These are phyloP conservation scores for Pleurotus ostreatus DNA, from an alignment of 768 basidiomycete species.

Conservation along the genomic window DNA sequence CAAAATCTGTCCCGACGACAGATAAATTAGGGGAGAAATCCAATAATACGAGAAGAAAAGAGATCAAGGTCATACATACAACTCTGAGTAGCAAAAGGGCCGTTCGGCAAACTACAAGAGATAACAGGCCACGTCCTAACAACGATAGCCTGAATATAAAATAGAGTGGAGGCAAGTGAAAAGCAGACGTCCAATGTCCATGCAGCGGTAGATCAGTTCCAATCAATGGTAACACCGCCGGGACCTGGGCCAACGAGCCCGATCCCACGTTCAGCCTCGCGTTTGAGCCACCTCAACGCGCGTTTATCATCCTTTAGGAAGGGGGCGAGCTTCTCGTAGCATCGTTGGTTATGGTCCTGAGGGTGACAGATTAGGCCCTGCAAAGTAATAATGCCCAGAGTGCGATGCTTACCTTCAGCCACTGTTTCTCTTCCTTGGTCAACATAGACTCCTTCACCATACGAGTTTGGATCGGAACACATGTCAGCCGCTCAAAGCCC, in stretches of 20 bases:
- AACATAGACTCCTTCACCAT: constrained; percentile 87
- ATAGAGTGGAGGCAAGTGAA: neutral
- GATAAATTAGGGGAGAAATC: constrained; percentile 4
- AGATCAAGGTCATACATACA: no score
- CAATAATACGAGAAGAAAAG: no score
- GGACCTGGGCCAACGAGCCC: constrained; percentile 62
- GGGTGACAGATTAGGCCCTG: neutral
- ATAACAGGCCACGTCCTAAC: neutral
- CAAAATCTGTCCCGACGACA: constrained; percentile 1
- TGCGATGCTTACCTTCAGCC: constrained; percentile 65
- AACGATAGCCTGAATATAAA: neutral
- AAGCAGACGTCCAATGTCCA: neutral
- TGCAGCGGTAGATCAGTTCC: constrained; percentile 52
- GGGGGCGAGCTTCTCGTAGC: constrained; percentile 60
- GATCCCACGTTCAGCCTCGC: constrained; percentile 72
- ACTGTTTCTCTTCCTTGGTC: constrained; percentile 79
- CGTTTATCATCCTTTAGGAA: constrained; percentile 74
- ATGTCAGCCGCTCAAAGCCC: constrained; percentile 88
- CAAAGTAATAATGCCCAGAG: constrained; percentile 7
- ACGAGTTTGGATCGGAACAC: constrained; percentile 89
- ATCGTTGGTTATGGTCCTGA: constrained; percentile 78
- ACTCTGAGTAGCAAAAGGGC: no score
- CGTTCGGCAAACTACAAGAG: neutral
- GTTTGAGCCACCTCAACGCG: constrained; percentile 75
- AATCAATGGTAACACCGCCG: constrained; percentile 74